Conservation (phyloP, 345 rosid species). For the Heritiera fomes region DNA sequence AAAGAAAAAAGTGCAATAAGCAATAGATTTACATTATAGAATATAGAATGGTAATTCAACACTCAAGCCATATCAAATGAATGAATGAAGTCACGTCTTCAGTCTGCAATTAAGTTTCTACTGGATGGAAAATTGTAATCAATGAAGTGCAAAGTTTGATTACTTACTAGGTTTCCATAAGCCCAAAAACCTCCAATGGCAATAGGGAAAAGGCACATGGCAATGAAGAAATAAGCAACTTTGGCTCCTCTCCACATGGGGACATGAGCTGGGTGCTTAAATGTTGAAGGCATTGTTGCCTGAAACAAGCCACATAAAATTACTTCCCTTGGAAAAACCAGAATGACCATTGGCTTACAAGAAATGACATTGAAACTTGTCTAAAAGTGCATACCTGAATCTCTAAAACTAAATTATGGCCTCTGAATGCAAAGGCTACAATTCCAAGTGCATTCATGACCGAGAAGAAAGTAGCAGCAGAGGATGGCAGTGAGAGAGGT, state of each 20-base stretch:
- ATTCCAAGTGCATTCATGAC: slow-evolving; percentile 94
- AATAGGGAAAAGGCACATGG: slow-evolving; percentile 82
- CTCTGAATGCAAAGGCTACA: slow-evolving; percentile 88
- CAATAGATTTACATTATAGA: not conserved
- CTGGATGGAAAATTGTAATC: not conserved
- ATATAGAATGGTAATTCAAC: not conserved
- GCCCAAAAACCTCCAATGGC: slow-evolving; percentile 98
- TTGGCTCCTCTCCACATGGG: slow-evolving; percentile 99
- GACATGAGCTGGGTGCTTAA: slow-evolving; percentile 95
- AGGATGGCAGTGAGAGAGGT: slow-evolving; percentile 66
- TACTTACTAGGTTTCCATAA: slow-evolving; percentile 87
- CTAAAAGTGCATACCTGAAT: slow-evolving; percentile 62
- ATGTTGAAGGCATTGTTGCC: slow-evolving; percentile 98
- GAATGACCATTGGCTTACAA: not conserved
- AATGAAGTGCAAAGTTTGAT: not conserved
- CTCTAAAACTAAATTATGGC: slow-evolving; percentile 86
- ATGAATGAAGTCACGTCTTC: no score
- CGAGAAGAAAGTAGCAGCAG: slow-evolving; percentile 60
- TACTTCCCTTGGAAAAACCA: not conserved
- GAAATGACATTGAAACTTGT: not conserved
- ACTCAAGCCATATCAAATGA: not conserved
- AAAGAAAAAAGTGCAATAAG: not conserved
- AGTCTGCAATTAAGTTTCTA: not conserved
- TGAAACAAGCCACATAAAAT: slow-evolving; percentile 28
- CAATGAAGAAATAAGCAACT: slow-evolving; percentile 86